Base-by-base conservation (phyloP, 129 eudicot genomes). In the carrot (Daucus carota) region DNA sequence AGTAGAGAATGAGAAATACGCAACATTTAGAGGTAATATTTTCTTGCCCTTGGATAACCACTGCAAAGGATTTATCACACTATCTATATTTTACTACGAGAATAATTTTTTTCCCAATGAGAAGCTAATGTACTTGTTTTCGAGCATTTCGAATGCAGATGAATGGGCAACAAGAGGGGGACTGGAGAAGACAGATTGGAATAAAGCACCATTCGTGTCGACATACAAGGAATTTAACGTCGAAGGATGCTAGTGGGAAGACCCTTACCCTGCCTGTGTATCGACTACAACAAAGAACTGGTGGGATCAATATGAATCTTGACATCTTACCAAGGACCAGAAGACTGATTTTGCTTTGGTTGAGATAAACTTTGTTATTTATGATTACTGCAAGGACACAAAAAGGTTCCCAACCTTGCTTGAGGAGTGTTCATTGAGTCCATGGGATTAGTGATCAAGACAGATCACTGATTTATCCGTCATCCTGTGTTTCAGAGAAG, bases 111-210 rank as follows among this genome's bases (percentile, higher is more conserved):
- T 94, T 84, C 98, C 98, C 3, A 86, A 86, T 66, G 85, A 91
- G 82, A 94, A 94, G 85, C 98, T 97, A 20, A 94, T 94, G 98
- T 91, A 89, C 88, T 81, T 94, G 76, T 94, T 94, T 79, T 94
- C 98, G 65, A 94, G 98, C 84, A 94, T 94, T 20, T 94, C 97
- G 98, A 89, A 94, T 40, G 98, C 98, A 0, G 98, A 94, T 57
- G 97, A 91, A 28, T 94, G 98, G 98, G 98, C 98, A 24, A 91
- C 98, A 0, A 74, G 96, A 34, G 98, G 98, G 1, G 98, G 98
- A 15, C 84, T 89, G 1, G 98, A 91, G 86, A 91, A 94, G 78
- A 91, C 96, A 33, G 89, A 94, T 76, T 94, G 98, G 98, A 86
- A 85, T 28, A 89, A 89, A 54, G 97, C 90, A 4, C 98, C 98